phyloP scores from a whole-genome alignment of 2,329 filamentous ascomycete species.

The Nemania sp. region DNA sequence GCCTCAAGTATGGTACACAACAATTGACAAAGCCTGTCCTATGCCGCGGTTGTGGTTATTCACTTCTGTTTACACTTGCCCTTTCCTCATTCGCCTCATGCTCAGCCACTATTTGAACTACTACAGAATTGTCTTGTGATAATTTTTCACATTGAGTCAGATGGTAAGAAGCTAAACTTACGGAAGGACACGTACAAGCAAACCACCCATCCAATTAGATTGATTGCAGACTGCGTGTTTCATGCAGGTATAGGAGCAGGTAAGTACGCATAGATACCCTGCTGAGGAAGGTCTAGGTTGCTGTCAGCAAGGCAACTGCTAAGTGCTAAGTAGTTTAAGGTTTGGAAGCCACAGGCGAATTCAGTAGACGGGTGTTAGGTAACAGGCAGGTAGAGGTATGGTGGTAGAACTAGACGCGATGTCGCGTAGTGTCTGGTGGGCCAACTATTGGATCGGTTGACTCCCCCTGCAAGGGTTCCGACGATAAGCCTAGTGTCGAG shows the following conservation, averaged over 20 bases:
- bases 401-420: conserved; percentile 5
- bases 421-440: conserved; percentile 10
- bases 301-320: too few species aligned
- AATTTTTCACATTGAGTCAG: conserved; percentile 3
- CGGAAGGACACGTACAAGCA: too few species aligned
- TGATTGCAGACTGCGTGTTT: too few species aligned
- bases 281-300: too few species aligned
- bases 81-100: background rate
- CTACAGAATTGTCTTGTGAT: background rate
- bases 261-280: background rate
- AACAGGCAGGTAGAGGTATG: background rate
- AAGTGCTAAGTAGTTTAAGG: background rate
- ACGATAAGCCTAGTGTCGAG: conserved; percentile 22
- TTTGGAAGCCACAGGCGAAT: background rate
- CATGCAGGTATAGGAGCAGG: too few species aligned
- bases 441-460: conserved; percentile 14
- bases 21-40: too few species aligned
- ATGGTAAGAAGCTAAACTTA: too few species aligned
- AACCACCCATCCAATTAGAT: too few species aligned
- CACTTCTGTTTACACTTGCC: too few species aligned
- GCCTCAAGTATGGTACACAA: too few species aligned
- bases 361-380: too few species aligned
- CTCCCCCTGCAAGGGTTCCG: conserved; percentile 24
- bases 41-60: too few species aligned
- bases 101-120: background rate